Base-by-base conservation (phyloP, 495 filamentous ascomycete species). In the Lichenothelia convexa region DNA sequence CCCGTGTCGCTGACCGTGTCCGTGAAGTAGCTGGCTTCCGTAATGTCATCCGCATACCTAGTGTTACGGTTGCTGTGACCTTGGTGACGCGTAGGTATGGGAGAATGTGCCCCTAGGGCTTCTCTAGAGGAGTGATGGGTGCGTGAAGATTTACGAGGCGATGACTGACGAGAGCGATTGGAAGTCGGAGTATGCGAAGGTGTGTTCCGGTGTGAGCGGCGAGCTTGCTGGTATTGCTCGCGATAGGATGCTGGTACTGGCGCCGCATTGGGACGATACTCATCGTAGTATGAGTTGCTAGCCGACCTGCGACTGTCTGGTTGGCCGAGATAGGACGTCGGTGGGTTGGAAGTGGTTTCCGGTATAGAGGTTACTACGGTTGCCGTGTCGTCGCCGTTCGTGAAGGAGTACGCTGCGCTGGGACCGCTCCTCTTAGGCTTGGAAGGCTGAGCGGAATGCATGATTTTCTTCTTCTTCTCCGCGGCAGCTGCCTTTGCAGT, bases 1-100 rank as follows among this genome's bases (percentile, higher is more conserved):
- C 83, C 83, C 9, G 68, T 53, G 1, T 70, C 72, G 39, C 70
- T 68, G 35, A 69, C 67, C 5, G 67, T 63, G 5, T 60, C 66
- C 24, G 18, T 35, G n/a, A 40, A 41, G 38, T 51, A 44, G 35
- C 59, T 43, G 58, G 65, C 39, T 46, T 63, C 51, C 49, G 58
- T 62, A 40, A 65, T 2, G 6, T 34, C 16, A 8, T 18, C 11
- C 16, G 31, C 8, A 18, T 18, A 18, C 8, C 31, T 33, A 7
- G 24, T 13, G 24, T 24, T n/a, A 2, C 29, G 16, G 34, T 23
- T 40, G 15, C 12, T 12, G 34, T 45, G 33, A 11, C 24, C 30
- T 18, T 44, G 12, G 43, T 31, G 34, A 29, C 13, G 24, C 8
- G 7, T 27, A 4, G 38, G 19, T 7, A 30, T 35, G 21, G 37